Evolutionary conservation across 2,329 filamentous ascomycete genomes (phyloP).

Genomic region (Diaporthe nobilis): DNA sequence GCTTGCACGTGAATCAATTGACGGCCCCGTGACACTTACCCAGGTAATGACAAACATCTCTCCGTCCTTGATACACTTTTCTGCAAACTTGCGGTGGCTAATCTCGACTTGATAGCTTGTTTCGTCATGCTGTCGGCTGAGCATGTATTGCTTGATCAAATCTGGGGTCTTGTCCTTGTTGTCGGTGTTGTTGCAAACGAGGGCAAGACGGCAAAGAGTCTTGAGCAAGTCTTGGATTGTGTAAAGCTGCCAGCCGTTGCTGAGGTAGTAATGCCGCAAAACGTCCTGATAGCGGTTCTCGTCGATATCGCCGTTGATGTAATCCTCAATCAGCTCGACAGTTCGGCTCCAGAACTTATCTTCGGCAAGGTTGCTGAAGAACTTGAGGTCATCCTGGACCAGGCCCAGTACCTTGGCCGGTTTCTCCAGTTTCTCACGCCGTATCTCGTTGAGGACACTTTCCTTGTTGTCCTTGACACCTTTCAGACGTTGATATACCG

Average conservation of each 20-base stretch:
- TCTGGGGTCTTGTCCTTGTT: constrained; percentile 94
- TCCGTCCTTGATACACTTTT: constrained; percentile 92
- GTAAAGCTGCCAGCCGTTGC: constrained; percentile 93
- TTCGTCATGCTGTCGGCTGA: constrained; percentile 84
- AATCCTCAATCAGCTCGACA: constrained; percentile 87
- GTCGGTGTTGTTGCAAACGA: constrained; percentile 87
- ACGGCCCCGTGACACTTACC: constrained; percentile 71
- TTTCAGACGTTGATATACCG: constrained; percentile 86
- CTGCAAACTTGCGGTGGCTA: constrained; percentile 89
- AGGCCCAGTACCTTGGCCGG: constrained; percentile 88
- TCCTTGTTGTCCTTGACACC: constrained; percentile 86
- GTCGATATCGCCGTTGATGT: constrained; percentile 85
- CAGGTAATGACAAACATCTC: constrained; percentile 92
- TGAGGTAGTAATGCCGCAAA: constrained; percentile 90
- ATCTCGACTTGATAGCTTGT: constrained; percentile 93
- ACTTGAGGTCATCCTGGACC: constrained; percentile 82
- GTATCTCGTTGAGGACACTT: constrained; percentile 80
- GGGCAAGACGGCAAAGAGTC: constrained; percentile 83
- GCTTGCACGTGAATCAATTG: constrained; percentile 1
- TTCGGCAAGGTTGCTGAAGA: constrained; percentile 76
- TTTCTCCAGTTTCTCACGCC: constrained; percentile 80
- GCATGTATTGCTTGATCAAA: constrained; percentile 88
- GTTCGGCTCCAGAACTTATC: constrained; percentile 89
- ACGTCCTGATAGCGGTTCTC: constrained; percentile 89
- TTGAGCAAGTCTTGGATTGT: constrained; percentile 90